Conservation (phyloP, 2,329 filamentous ascomycete genomes). For the Exophiala alcalophila region DNA sequence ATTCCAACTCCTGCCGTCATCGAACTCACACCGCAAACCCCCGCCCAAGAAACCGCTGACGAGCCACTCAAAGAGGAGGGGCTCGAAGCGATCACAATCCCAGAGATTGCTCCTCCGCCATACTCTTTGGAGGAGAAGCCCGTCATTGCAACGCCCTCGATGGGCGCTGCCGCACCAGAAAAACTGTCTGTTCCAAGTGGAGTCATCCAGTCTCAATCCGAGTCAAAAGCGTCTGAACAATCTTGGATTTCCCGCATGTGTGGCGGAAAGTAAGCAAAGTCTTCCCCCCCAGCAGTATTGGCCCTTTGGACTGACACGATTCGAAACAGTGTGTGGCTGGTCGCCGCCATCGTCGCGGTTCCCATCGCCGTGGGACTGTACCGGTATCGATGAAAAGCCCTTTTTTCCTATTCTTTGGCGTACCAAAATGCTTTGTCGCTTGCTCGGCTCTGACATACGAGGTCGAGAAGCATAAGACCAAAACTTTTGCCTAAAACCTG, state of each 20-base stretch:
- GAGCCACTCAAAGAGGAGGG: neutral
- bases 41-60: neutral
- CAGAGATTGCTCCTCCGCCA: slow-evolving; percentile 24
- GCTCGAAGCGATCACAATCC: slow-evolving; percentile 8
- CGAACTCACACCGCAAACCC: neutral
- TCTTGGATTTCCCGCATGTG: slow-evolving; percentile 8
- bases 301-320: no score
- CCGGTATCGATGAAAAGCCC: slow-evolving; percentile 14
- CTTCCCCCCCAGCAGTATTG: no score
- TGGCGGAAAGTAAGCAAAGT: slow-evolving; percentile 15
- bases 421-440: no score
- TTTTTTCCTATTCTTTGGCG: neutral
- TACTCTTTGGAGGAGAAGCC: slow-evolving; percentile 10
- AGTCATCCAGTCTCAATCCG: neutral
- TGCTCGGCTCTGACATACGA: no score
- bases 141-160: neutral
- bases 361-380: slow-evolving; percentile 18
- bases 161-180: neutral
- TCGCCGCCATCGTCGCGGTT: slow-evolving; percentile 17
- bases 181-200: neutral
- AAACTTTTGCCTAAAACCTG: no score
- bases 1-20: neutral
- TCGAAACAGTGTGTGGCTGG: slow-evolving; percentile 16
- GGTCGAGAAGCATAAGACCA: no score
- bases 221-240: slow-evolving; percentile 5